Percentiles rank a stretch among this genome's conserved stretches.
Evolutionary conservation across 176 grass and related monocot genomes (phyloP).

Genomic region (Eleusine indica): DNA sequence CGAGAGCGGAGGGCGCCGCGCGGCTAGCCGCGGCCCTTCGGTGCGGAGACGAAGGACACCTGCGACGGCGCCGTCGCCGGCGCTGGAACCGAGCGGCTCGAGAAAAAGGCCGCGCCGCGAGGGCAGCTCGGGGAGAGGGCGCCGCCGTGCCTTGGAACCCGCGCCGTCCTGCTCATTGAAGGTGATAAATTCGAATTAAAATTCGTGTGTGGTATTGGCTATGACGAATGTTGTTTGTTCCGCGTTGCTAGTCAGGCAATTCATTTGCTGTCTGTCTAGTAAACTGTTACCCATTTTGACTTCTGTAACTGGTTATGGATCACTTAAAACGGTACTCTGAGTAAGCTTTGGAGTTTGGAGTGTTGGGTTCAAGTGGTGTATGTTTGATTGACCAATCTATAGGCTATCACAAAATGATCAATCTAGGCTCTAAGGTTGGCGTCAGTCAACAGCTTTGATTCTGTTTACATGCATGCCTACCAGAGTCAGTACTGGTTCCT

Average conservation of each 20-base stretch:
- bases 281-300: background rate
- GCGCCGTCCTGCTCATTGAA: conserved; percentile 34
- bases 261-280: background rate
- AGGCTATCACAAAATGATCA: background rate
- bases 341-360: background rate
- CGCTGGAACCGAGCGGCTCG: conserved; percentile 5
- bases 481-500: background rate
- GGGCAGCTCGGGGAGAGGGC: conserved; percentile 38
- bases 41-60: conserved; percentile 38
- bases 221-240: background rate
- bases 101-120: conserved; percentile 51
- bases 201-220: background rate
- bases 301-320: background rate
- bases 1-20: conserved; percentile 22
- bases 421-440: background rate
- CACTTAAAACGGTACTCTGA: background rate
- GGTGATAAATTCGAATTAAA: conserved; percentile 29
- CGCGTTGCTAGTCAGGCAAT: background rate
- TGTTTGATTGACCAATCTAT: conserved; percentile 22
- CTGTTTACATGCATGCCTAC: background rate
- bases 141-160: conserved; percentile 7
- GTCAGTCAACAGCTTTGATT: background rate
- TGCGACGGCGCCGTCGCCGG: conserved; percentile 23
- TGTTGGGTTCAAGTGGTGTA: background rate
- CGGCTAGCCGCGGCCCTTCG: conserved; percentile 26